Base-by-base conservation (phyloP, 2,329 filamentous ascomycete genomes). In the Aureobasidium leucospermi region DNA sequence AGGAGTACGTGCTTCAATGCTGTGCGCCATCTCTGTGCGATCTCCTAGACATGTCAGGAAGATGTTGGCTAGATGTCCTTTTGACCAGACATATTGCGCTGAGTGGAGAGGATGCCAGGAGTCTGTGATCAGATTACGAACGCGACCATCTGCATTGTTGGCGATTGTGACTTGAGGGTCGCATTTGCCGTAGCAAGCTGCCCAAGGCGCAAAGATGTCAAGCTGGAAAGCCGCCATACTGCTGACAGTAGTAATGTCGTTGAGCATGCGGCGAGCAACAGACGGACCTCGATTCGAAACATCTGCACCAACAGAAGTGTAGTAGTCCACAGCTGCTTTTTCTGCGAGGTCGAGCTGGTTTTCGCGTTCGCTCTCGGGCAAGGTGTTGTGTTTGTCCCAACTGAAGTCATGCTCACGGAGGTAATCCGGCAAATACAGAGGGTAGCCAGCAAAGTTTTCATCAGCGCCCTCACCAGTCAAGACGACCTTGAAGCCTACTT, bases 361-460 rank as follows among this genome's bases (percentile, higher is more conserved):
- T 6, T 57, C 16, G 2, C 69, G 66, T 15, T 66, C 60, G 8
- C 58, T 38, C 15, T 69, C 63, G 10, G 66, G 48, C 4, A 74
- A 65, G 0, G 58, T 36, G n/a, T 67, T 66, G 59, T 60, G 19
- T 11, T 62, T 47, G 2, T 39, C 19, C 63, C 65, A 68, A 0
- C 70, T 63, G 0, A 69, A 66, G 63, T 84, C 81, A 1, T 74
- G 65, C 63, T 82, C 81, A 10, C 75, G 73, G 1, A 84, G 71
- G 56, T 75, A 76, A 56, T 83, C 79, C 0, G 74, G 68, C 0
- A 74, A 65, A 58, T 78, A 79, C 48, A 73, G 69, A 0, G 72
- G 68, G 62, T 84, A 84, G 32, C 81, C 81, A 2, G 71, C 76
- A 65, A 84, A 83, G 53, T 78, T 73, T 69, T 83, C 81, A 62